Conservation (phyloP, 2,329 filamentous ascomycete species). For the Microthyrium microscopicum region DNA sequence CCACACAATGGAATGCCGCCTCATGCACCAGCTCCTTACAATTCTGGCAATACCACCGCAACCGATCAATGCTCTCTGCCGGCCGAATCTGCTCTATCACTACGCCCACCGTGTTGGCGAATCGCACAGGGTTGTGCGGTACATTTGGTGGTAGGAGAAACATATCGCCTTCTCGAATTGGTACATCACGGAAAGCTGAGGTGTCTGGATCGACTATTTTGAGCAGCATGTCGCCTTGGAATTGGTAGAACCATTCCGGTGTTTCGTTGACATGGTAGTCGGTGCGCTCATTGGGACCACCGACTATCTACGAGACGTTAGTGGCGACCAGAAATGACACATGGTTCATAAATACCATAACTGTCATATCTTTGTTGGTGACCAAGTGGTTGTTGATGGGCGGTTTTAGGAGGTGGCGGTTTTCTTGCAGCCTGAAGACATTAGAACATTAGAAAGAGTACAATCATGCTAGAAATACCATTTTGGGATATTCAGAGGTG, state of each 20-base stretch:
- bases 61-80: slow-evolving; percentile 49
- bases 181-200: slow-evolving; percentile 58
- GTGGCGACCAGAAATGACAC: neutral
- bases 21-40: slow-evolving; percentile 68
- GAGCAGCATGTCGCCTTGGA: slow-evolving; percentile 83
- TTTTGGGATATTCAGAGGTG: neutral
- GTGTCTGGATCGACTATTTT: slow-evolving; percentile 61
- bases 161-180: slow-evolving; percentile 85
- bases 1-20: slow-evolving; percentile 70
- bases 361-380: slow-evolving; percentile 67
- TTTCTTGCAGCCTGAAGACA: slow-evolving; percentile 66
- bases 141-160: slow-evolving; percentile 86
- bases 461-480: neutral
- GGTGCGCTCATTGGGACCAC: slow-evolving; percentile 85
- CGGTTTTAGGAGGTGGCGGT: slow-evolving; percentile 80
- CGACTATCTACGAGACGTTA: slow-evolving; percentile 53
- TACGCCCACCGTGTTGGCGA: slow-evolving; percentile 83
- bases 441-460: neutral
- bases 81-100: slow-evolving; percentile 79
- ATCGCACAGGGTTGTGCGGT: slow-evolving; percentile 91
- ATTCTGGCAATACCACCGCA: slow-evolving; percentile 77
- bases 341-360: slow-evolving; percentile 43
- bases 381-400: slow-evolving; percentile 97
- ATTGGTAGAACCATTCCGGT: slow-evolving; percentile 95
- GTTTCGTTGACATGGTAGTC: slow-evolving; percentile 98